These are phyloP conservation scores for Adansonia grandidieri DNA, from an alignment of 441 rosid species.

Conservation along the genomic window DNA sequence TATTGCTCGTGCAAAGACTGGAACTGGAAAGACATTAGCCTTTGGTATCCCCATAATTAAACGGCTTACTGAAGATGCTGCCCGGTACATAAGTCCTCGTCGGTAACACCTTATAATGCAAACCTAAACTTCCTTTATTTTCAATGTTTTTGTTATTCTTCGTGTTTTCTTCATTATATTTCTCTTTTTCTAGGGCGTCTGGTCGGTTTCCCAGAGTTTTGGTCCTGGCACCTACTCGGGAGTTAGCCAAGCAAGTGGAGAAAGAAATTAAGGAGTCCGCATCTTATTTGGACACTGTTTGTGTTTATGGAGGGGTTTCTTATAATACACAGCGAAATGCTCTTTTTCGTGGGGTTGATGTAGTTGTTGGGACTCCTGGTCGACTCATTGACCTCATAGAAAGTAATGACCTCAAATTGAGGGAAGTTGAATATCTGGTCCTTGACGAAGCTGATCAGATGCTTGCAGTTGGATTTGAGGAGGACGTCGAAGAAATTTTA, in stretches of 20 bases:
- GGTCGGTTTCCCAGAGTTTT: slow-evolving; percentile 76
- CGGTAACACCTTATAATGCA: slow-evolving; percentile 47
- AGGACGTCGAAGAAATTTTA: slow-evolving; percentile 87
- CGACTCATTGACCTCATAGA: slow-evolving; percentile 86
- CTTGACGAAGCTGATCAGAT: slow-evolving; percentile 99
- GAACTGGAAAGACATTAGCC: slow-evolving; percentile 98
- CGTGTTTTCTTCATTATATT: slow-evolving; percentile 29
- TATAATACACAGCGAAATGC: slow-evolving; percentile 79
- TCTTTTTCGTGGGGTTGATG: slow-evolving; percentile 89
- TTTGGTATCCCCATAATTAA: slow-evolving; percentile 92
- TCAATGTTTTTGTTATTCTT: not conserved
- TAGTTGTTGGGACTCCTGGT: slow-evolving; percentile 98
- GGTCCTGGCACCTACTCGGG: slow-evolving; percentile 90
- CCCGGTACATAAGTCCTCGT: slow-evolving; percentile 38
- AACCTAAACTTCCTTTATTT: not conserved
- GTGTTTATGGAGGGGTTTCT: slow-evolving; percentile 97
- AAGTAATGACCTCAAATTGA: slow-evolving; percentile 74
- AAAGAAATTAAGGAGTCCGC: slow-evolving; percentile 94
- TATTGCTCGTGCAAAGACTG: slow-evolving; percentile 98
- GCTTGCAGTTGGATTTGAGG: slow-evolving; percentile 99
- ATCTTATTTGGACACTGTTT: slow-evolving; percentile 75
- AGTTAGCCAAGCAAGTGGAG: slow-evolving; percentile 96
- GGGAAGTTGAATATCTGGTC: slow-evolving; percentile 86
- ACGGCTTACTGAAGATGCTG: slow-evolving; percentile 68
- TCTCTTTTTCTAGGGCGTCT: slow-evolving; percentile 46